Evolutionary conservation across 1,284 basidiomycete genomes (phyloP).

Genomic region (Microbotryum scabiosae): DNA sequence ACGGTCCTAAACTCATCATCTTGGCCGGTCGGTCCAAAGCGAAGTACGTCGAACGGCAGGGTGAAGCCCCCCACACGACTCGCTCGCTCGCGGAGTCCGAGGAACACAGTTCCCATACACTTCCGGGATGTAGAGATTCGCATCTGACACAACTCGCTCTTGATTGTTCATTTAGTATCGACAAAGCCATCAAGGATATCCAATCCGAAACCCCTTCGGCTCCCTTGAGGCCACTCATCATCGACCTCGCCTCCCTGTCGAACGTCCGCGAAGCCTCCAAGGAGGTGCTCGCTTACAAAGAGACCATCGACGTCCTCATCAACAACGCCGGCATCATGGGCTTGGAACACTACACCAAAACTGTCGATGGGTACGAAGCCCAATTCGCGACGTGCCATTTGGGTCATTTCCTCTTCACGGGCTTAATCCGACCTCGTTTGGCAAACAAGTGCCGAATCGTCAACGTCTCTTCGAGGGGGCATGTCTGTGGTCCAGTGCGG

Average conservation of each 20-base stretch:
- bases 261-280: not conserved
- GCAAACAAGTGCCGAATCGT: slow-evolving; percentile 11
- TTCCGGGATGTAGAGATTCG: not conserved
- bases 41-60: not conserved
- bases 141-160: not conserved
- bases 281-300: not conserved
- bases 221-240: not conserved
- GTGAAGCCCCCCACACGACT: no score
- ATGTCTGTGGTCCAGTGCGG: slow-evolving; percentile 3
- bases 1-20: not conserved
- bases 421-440: slow-evolving; percentile 14
- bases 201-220: slow-evolving; percentile 3
- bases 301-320: slow-evolving; percentile 32
- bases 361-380: slow-evolving; percentile 33
- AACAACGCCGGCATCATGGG: slow-evolving; percentile 35
- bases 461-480: slow-evolving; percentile 13
- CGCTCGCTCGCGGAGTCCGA: no score
- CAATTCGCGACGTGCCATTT: slow-evolving; percentile 37
- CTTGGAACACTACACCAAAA: slow-evolving; percentile 16
- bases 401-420: slow-evolving; percentile 33
- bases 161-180: not conserved
- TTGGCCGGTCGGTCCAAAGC: slow-evolving; percentile 3
- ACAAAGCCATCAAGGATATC: not conserved
- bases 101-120: no score
- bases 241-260: slow-evolving; percentile 2